Percentiles rank a stretch among this genome's conserved stretches.
Evolutionary conservation across 148 eudicot species (phyloP).

Genomic region (Hydrangea macrophylla): DNA sequence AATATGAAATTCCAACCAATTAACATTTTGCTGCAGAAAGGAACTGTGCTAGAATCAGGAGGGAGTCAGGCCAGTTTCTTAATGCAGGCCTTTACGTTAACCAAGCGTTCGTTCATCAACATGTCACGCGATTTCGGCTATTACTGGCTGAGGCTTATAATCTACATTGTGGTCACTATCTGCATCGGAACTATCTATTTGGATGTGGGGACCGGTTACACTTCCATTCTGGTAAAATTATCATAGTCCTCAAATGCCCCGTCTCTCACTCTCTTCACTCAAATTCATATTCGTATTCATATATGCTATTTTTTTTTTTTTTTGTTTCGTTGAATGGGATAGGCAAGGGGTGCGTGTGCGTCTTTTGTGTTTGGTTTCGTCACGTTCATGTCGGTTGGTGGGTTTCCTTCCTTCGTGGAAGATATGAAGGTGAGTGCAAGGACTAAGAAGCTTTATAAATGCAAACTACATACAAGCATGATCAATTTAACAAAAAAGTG

Average conservation of each 20-base stretch:
- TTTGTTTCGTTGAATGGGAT: slow-evolving; percentile 1
- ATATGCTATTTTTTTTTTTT: background rate
- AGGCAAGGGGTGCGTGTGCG: slow-evolving; percentile 96
- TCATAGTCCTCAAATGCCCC: background rate
- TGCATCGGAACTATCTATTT: slow-evolving; percentile 89
- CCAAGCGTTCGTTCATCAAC: slow-evolving; percentile 81
- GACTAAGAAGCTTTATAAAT: background rate
- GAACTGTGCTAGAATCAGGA: slow-evolving; percentile 86
- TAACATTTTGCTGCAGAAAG: slow-evolving; percentile 51
- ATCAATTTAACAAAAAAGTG: background rate
- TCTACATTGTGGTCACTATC: slow-evolving; percentile 77
- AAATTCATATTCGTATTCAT: background rate
- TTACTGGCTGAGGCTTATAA: slow-evolving; percentile 95
- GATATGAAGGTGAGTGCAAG: slow-evolving; percentile 75
- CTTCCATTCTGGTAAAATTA: slow-evolving; percentile 65
- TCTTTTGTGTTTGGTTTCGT: slow-evolving; percentile 95
- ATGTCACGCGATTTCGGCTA: slow-evolving; percentile 98
- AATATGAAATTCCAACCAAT: background rate
- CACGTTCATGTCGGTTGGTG: slow-evolving; percentile 98
- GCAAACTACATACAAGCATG: background rate
- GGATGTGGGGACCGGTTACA: slow-evolving; percentile 80
- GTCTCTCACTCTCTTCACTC: no score
- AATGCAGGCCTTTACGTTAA: slow-evolving; percentile 76
- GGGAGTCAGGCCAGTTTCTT: slow-evolving; percentile 94
- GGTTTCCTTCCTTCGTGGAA: slow-evolving; percentile 95